Evolutionary conservation across 768 basidiomycete genomes (phyloP).

Genomic region (Tubosaeta sp.): DNA sequence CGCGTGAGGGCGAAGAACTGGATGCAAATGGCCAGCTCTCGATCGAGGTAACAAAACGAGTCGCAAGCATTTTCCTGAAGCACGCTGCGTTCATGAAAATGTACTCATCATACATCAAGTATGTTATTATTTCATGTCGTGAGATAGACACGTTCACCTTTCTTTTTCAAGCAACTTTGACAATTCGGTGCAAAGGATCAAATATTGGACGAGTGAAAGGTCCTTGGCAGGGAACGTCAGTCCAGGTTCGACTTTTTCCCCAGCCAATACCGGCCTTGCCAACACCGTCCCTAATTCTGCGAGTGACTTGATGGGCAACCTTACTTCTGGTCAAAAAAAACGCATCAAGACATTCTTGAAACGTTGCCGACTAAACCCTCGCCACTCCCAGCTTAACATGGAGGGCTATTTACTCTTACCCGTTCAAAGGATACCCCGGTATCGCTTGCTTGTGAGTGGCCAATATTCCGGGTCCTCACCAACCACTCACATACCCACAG

Average conservation of each 20-base stretch:
- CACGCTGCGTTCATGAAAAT: conserved; percentile 98
- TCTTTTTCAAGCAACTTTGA: conserved; percentile 76
- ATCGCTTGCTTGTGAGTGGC: conserved; percentile 78
- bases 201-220: conserved; percentile 73
- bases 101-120: conserved; percentile 99
- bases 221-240: conserved; percentile 35
- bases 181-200: conserved; percentile 82
- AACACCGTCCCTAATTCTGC: conserved; percentile 47
- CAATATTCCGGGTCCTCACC: conserved; percentile 1
- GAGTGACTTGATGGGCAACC: conserved; percentile 43
- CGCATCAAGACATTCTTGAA: conserved; percentile 88
- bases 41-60: conserved; percentile 65
- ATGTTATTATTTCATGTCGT: conserved; percentile 27
- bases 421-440: conserved; percentile 96
- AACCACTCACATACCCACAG: conserved; percentile 24
- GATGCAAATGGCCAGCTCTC: conserved; percentile 76
- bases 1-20: conserved; percentile 40
- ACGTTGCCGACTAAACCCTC: conserved; percentile 82
- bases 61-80: conserved; percentile 86
- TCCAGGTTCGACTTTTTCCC: conserved; percentile 39
- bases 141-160: conserved; percentile 9
- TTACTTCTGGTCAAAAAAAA: conserved; percentile 80
- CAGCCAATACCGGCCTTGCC: conserved; percentile 53
- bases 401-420: conserved; percentile 93
- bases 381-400: conserved; percentile 89